Conservation (phyloP, 768 basidiomycete genomes). For the Lactarius trivialis region DNA sequence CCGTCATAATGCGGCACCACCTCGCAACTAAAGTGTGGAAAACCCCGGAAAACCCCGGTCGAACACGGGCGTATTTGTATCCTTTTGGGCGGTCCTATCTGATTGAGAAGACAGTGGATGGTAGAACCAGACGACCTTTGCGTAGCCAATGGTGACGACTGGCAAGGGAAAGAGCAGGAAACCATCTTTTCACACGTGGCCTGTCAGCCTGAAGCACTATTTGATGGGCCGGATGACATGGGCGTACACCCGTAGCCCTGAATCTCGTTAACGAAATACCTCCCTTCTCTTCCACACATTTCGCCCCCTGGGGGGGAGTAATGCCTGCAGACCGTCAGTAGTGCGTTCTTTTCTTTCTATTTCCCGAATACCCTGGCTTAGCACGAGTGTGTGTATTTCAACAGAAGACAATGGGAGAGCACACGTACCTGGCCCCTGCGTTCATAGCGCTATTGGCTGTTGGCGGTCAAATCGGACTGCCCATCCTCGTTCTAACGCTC, state of each 20-base stretch:
- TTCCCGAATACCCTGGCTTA: not conserved
- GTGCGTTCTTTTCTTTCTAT: not conserved
- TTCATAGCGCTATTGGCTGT: constrained; percentile 44
- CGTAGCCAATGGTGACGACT: not conserved
- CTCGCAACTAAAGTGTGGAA: not conserved
- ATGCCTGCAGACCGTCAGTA: not conserved
- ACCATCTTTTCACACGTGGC: too few species aligned
- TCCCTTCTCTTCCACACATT: not conserved
- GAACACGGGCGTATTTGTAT: not conserved
- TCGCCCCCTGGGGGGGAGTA: not conserved
- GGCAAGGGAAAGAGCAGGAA: not conserved
- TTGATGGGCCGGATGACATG: not conserved
- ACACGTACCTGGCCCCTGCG: constrained; percentile 29
- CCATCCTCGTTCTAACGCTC: constrained; percentile 42
- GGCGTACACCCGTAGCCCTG: not conserved
- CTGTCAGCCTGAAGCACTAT: not conserved
- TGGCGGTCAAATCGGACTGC: constrained; percentile 49
- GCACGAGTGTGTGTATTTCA: too few species aligned
- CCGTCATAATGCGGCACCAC: not conserved
- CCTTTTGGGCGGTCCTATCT: not conserved
- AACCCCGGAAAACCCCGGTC: too few species aligned
- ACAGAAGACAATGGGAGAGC: constrained; percentile 8
- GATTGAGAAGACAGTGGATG: not conserved
- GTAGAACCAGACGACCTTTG: not conserved
- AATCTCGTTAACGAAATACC: not conserved